Conservation (phyloP, 2,329 filamentous ascomycete genomes). For the Alternaria angustiovoidea region DNA sequence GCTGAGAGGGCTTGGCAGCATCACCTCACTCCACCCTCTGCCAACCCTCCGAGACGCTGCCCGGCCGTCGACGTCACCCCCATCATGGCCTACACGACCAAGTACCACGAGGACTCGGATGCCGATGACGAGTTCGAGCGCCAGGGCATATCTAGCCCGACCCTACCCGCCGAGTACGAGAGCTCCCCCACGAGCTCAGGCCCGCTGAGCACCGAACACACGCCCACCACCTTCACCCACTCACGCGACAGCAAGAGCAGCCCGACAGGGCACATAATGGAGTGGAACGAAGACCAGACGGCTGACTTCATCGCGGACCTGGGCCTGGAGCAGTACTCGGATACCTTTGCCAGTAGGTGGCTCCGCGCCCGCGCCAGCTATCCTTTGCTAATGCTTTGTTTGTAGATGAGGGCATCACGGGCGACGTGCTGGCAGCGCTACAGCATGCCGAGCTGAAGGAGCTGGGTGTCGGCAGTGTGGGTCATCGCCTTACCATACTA, state of each 20-base stretch:
- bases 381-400: conserved; percentile 19
- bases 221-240: conserved; percentile 79
- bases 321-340: conserved; percentile 82
- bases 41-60: conserved; percentile 16
- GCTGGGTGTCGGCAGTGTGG: conserved; percentile 91
- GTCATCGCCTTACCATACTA: conserved; percentile 91
- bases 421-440: conserved; percentile 86
- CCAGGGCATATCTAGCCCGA: conserved; percentile 70
- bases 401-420: conserved; percentile 90
- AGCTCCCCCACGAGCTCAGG: conserved; percentile 76
- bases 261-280: conserved; percentile 77
- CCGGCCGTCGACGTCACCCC: conserved; percentile 11
- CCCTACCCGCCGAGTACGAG: conserved; percentile 71
- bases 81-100: conserved; percentile 52
- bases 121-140: conserved; percentile 86
- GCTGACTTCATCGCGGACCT: conserved; percentile 86
- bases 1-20: conserved; percentile 36
- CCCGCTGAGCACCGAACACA: conserved; percentile 75
- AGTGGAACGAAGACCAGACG: conserved; percentile 87
- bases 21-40: conserved; percentile 20
- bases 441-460: conserved; percentile 94
- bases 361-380: background rate
- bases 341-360: conserved; percentile 79
- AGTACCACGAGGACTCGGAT: conserved; percentile 75
- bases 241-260: conserved; percentile 69